Evolutionary conservation across 176 grass and related monocot genomes (phyloP).

Genomic region (Calamus simplicifolius): DNA sequence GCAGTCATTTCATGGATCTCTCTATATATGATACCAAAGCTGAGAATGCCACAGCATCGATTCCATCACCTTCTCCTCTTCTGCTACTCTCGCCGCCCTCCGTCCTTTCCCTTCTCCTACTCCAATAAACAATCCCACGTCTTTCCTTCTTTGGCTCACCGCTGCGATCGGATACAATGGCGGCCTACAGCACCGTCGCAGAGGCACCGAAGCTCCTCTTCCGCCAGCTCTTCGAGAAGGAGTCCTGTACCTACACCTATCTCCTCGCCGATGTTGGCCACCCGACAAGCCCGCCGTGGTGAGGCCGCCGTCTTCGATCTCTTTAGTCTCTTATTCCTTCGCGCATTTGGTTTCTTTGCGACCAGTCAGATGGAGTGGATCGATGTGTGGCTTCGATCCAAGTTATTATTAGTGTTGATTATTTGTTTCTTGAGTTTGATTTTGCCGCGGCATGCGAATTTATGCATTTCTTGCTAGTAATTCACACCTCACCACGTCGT

Average conservation of each 20-base stretch:
- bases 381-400: no score
- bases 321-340: no score
- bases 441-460: not conserved
- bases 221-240: slow-evolving; percentile 94
- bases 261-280: slow-evolving; percentile 76
- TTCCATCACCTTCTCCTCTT: not conserved
- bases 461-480: not conserved
- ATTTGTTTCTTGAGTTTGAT: not conserved
- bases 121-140: not conserved
- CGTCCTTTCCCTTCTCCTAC: not conserved
- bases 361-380: no score
- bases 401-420: no score
- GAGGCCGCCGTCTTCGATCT: slow-evolving; percentile 5
- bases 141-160: not conserved
- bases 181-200: slow-evolving; percentile 10
- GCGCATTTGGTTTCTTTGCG: no score
- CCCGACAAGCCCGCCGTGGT: slow-evolving; percentile 87
- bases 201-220: slow-evolving; percentile 54
- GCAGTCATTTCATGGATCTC: not conserved
- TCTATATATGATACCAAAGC: no score
- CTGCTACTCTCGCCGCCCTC: not conserved
- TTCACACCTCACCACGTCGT: no score
- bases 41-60: not conserved
- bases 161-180: not conserved
- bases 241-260: slow-evolving; percentile 89